Evolutionary conservation across 352 stramenopile species (phyloP).

Genomic region (Phytophthora hibernalis): DNA sequence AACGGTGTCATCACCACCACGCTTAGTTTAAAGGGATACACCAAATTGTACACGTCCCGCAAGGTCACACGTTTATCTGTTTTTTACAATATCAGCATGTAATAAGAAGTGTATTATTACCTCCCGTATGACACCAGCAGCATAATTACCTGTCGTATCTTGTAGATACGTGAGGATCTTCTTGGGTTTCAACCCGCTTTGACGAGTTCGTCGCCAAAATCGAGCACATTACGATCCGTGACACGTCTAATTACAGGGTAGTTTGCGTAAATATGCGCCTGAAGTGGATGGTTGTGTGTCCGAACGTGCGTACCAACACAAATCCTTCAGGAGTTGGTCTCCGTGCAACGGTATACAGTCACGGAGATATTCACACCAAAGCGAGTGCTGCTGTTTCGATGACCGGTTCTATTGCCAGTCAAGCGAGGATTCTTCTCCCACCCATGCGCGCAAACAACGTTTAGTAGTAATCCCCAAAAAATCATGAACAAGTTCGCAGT

Average conservation of each 20-base stretch:
- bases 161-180: constrained; percentile 5
- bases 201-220: too few species aligned
- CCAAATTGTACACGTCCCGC: not conserved
- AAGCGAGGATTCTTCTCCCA: not conserved
- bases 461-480: too few species aligned
- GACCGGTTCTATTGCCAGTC: not conserved
- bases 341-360: too few species aligned
- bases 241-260: not conserved
- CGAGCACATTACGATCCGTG: not conserved
- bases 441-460: not conserved
- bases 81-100: not conserved
- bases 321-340: too few species aligned
- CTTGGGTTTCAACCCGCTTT: constrained; percentile 1
- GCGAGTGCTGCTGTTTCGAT: too few species aligned
- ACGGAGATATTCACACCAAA: too few species aligned
- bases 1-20: not conserved
- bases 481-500: not conserved
- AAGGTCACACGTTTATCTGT: not conserved
- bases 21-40: not conserved
- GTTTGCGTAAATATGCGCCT: not conserved
- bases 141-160: not conserved
- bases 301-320: not conserved
- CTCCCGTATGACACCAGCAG: not conserved
- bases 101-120: not conserved
- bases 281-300: not conserved